Percentiles rank a stretch among this genome's conserved stretches.
phyloP scores from a whole-genome alignment of 352 stramenopile species.

The Pythium graminicola region DNA sequence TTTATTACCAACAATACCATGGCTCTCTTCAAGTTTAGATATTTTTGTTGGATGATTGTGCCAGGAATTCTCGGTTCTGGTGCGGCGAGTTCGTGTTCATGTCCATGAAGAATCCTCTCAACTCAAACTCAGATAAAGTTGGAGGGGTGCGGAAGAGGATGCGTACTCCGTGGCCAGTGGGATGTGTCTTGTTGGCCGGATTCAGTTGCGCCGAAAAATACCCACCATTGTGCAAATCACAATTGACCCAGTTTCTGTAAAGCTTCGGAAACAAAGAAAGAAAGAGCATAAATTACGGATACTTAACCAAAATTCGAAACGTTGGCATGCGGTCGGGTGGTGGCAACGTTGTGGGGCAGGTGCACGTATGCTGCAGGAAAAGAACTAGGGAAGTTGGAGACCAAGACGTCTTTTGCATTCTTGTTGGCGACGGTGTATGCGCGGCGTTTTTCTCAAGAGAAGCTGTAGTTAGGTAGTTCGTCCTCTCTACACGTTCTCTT shows the following conservation, averaged over 20 bases:
- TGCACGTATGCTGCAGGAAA: slow-evolving; percentile 9
- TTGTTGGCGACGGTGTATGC: background rate
- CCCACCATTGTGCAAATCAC: background rate
- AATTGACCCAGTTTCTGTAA: background rate
- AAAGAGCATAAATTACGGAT: slow-evolving; percentile 23
- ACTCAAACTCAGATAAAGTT: slow-evolving; percentile 7
- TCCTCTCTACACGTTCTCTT: background rate
- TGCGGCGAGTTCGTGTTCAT: too few species aligned
- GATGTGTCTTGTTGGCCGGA: slow-evolving; percentile 9
- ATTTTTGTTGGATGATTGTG: too few species aligned
- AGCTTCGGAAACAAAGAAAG: slow-evolving; percentile 23
- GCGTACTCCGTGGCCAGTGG: slow-evolving; percentile 13
- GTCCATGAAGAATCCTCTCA: too few species aligned
- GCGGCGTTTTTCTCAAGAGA: background rate
- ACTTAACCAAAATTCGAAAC: slow-evolving; percentile 26
- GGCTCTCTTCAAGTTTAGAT: too few species aligned
- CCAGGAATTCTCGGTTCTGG: too few species aligned
- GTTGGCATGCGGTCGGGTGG: slow-evolving; percentile 14
- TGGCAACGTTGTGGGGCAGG: background rate
- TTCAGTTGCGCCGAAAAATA: slow-evolving; percentile 15
- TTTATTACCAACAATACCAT: too few species aligned
- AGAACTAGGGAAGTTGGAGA: background rate
- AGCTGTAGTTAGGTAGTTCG: background rate
- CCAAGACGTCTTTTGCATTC: too few species aligned
- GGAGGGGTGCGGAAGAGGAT: background rate